Conservation (phyloP, 805 yeast genomes). For the Candida xyloterini region DNA sequence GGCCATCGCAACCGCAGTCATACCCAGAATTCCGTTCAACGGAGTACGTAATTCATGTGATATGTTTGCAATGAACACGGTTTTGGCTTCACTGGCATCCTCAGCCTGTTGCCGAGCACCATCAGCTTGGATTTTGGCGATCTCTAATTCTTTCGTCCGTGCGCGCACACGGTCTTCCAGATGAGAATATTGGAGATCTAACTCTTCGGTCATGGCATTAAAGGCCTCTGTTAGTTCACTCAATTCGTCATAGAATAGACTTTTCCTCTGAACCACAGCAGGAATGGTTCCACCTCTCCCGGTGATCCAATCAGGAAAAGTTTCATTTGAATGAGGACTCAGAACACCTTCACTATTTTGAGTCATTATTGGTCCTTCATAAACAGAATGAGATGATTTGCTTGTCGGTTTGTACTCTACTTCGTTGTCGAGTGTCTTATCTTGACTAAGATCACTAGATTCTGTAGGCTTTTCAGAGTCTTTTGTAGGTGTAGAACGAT, state of each 20-base stretch:
- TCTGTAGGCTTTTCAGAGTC: background rate
- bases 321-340: slow-evolving; percentile 13
- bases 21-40: slow-evolving; percentile 90
- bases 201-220: slow-evolving; percentile 85
- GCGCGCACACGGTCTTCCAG: slow-evolving; percentile 85
- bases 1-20: slow-evolving; percentile 91
- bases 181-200: slow-evolving; percentile 77
- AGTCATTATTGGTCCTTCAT: background rate
- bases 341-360: background rate
- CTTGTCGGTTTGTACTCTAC: background rate
- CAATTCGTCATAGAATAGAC: slow-evolving; percentile 74
- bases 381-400: background rate
- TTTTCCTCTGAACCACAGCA: slow-evolving; percentile 25
- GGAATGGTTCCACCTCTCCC: slow-evolving; percentile 19
- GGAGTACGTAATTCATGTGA: slow-evolving; percentile 96
- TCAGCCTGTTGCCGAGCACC: slow-evolving; percentile 46
- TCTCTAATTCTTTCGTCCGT: slow-evolving; percentile 84
- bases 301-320: slow-evolving; percentile 5
- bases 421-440: background rate
- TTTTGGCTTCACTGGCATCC: slow-evolving; percentile 94
- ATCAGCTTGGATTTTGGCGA: slow-evolving; percentile 76
- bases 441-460: slow-evolving; percentile 5
- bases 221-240: slow-evolving; percentile 86
- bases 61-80: slow-evolving; percentile 87
- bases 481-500: background rate